Base-by-base conservation (phyloP, 2,329 filamentous ascomycete genomes). In the Aspergillus awamori region DNA sequence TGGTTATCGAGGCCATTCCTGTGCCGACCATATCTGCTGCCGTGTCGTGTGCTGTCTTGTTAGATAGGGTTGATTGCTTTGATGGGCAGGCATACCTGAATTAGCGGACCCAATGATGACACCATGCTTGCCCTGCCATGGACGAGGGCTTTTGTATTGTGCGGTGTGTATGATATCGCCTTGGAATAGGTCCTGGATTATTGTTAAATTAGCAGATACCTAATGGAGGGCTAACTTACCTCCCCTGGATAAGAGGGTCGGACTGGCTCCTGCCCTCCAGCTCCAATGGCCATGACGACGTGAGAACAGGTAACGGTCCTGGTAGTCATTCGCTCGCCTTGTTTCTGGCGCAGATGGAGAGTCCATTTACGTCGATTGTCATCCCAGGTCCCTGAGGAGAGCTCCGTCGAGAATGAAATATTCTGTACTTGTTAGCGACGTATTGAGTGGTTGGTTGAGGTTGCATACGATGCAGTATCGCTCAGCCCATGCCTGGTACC, bases 81-180 rank as follows among this genome's bases (percentile, higher is more conserved):
- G 26, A 13, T 11, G 2, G 24, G 69, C 68, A 53, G 22, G 4
- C 22, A 51, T 53, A 60, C 76, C 80, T 0, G 80, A 82, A 63
- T 83, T 83, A 54, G 78, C 82, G 17, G 76, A 78, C 26, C 82
- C 81, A 15, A 84, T 70, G 1, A 84, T 76, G 33, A 83, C 66
- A 5, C 77, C 81, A 33, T 73, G 74, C 57, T 82, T 81, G 28
- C 79, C 78, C 20, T 70, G 70, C 68, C 54, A 60, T 4, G 58
- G 48, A 8, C 66, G 64, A 15, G 75, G 65, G 43, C 69, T 71
- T n/a, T 64, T 48, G 15, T 48, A 48, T n/a, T 48, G 45, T 15
- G 45, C 45, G 13, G 45, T 48, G 45, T 48, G 45, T 10, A 48
- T 22, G 7, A 48, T 28, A 6, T 48, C 45, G 3, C 45, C 45